Evolutionary conservation across 768 basidiomycete species (phyloP).

Genomic region (Panaeolus papilionaceus): DNA sequence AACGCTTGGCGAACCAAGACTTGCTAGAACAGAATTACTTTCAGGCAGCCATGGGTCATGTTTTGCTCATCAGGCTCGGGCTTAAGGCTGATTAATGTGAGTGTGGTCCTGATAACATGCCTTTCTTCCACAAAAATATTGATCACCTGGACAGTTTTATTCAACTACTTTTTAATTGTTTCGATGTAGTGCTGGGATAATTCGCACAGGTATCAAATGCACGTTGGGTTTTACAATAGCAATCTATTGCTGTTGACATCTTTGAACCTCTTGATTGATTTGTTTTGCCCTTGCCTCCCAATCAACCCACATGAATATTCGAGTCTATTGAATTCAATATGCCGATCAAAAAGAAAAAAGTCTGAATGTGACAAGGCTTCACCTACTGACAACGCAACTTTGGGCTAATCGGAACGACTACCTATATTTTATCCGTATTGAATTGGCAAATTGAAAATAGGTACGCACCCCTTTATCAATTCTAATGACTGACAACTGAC

Average conservation of each 20-base stretch:
- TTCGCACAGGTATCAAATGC: slow-evolving; percentile 1
- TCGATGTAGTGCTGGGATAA: background rate
- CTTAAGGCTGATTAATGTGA: slow-evolving; percentile 9
- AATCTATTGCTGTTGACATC: background rate
- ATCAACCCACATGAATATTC: background rate
- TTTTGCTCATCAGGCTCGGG: slow-evolving; percentile 47
- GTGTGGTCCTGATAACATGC: background rate
- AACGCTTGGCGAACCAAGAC: slow-evolving; percentile 40
- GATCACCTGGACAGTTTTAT: background rate
- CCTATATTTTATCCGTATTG: background rate
- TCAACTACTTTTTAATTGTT: background rate
- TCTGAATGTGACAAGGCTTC: background rate
- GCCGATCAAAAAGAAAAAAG: background rate
- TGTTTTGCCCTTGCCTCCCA: background rate
- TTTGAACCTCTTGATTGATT: background rate
- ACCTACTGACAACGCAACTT: background rate
- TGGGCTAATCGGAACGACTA: background rate
- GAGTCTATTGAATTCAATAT: background rate
- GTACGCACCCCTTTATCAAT: background rate
- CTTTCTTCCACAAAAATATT: background rate
- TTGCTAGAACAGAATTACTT: slow-evolving; percentile 46
- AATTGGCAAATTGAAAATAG: background rate
- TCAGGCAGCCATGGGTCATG: slow-evolving; percentile 54
- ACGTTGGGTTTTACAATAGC: background rate
- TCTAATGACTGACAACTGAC: background rate